These are phyloP conservation scores for Quillaja saponaria DNA, from an alignment of 306 rosid genomes.

Conservation along the genomic window DNA sequence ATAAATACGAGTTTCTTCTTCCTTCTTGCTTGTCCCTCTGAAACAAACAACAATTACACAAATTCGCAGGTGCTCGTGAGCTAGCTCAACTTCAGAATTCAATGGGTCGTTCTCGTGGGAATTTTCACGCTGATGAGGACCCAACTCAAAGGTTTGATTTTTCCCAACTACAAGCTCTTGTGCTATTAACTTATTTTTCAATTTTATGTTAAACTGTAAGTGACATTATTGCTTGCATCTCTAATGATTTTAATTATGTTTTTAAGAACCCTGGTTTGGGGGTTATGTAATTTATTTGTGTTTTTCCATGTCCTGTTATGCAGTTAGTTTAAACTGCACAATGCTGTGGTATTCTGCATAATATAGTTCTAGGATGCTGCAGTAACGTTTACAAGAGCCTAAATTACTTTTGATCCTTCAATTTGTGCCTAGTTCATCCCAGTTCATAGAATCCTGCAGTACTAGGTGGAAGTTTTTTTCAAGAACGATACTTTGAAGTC, in stretches of 20 bases:
- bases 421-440: background rate
- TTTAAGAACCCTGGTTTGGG: constrained; percentile 13
- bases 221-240: constrained; percentile 2
- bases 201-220: constrained; percentile 1
- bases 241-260: constrained; percentile 10
- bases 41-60: background rate
- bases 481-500: no score
- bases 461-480: no score
- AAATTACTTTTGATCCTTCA: background rate
- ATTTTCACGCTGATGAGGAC: constrained; percentile 83
- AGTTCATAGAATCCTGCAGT: no score
- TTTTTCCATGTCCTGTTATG: background rate
- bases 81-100: constrained; percentile 29
- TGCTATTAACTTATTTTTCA: background rate
- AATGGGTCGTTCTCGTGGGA: constrained; percentile 99
- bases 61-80: constrained; percentile 23
- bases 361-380: background rate
- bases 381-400: background rate
- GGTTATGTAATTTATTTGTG: background rate
- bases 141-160: constrained; percentile 76
- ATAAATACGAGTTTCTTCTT: background rate
- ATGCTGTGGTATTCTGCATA: no score
- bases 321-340: background rate
- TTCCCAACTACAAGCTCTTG: constrained; percentile 1
- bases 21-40: background rate